Percentiles rank a stretch among this genome's conserved stretches.
Evolutionary conservation across 345 rosid species (phyloP).

Genomic region (Eucalyptus regnans): DNA sequence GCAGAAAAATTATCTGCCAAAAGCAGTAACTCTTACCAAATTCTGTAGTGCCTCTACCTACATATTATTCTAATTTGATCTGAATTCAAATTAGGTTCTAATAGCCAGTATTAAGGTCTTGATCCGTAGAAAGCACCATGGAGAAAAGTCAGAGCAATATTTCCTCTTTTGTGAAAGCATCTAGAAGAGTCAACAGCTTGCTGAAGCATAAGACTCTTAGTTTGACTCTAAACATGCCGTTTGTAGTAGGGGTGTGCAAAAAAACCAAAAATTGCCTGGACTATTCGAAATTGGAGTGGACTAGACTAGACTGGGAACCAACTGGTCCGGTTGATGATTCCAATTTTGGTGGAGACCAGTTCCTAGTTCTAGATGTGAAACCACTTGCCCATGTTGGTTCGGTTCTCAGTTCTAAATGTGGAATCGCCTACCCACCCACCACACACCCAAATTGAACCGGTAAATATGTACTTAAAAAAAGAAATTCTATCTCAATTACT

Average conservation of each 20-base stretch:
- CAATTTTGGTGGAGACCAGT: too few species aligned
- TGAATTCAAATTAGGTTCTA: neutral
- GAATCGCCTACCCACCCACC: too few species aligned
- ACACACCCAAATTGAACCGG: too few species aligned
- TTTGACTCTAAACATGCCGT: rapidly evolving
- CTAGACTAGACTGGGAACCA: too few species aligned
- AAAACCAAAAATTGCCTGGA: rapidly evolving
- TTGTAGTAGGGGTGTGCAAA: too few species aligned
- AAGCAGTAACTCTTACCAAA: neutral
- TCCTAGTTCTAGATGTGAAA: too few species aligned
- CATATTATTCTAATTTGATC: neutral
- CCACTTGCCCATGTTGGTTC: too few species aligned
- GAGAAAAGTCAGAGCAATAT: neutral
- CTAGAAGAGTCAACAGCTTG: neutral
- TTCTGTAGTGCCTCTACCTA: neutral
- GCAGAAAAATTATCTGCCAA: neutral
- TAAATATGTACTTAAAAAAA: too few species aligned
- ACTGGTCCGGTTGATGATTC: rapidly evolving
- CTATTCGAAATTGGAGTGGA: rapidly evolving
- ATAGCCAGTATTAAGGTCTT: neutral
- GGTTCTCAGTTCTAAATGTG: too few species aligned
- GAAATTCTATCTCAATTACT: too few species aligned
- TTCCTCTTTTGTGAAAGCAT: neutral
- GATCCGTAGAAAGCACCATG: neutral
- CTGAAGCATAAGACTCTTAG: too few species aligned